Conservation (phyloP, 2,329 filamentous ascomycete species). For the Botrytis hyacinthi region DNA sequence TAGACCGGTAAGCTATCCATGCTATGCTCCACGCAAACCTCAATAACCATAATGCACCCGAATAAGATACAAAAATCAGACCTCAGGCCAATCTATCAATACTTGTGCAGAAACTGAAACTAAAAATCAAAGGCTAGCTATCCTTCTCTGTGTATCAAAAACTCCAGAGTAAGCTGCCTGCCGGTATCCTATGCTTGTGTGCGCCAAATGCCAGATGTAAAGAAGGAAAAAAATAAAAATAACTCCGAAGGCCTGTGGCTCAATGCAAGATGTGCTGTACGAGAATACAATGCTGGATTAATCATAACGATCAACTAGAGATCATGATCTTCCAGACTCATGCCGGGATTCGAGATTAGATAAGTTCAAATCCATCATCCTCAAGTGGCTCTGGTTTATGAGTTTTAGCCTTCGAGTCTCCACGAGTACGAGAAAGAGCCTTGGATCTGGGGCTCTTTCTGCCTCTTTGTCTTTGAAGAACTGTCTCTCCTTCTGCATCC, state of each 20-base stretch:
- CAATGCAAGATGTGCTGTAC: slow-evolving; percentile 2
- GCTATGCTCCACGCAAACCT: slow-evolving; percentile 5
- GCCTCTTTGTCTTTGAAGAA: slow-evolving; percentile 30
- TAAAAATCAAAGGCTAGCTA: slow-evolving; percentile 19
- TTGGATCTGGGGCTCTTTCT: slow-evolving; percentile 37
- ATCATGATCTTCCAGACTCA: not conserved
- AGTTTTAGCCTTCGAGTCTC: slow-evolving; percentile 9
- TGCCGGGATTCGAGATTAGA: slow-evolving; percentile 27
- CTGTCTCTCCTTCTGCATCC: slow-evolving; percentile 37
- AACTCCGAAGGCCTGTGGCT: not conserved
- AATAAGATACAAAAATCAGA: not conserved
- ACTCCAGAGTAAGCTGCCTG: slow-evolving; percentile 20
- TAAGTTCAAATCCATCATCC: slow-evolving; percentile 39
- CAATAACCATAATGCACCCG: slow-evolving; percentile 14
- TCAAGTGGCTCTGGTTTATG: slow-evolving; percentile 28
- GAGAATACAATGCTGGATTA: not conserved
- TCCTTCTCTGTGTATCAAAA: slow-evolving; percentile 18
- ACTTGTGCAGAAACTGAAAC: slow-evolving; percentile 6
- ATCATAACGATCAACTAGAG: not conserved
- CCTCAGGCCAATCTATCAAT: slow-evolving; percentile 3
- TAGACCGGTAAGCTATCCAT: slow-evolving; percentile 20
- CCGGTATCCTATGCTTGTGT: slow-evolving; percentile 7
- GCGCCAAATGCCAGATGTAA: slow-evolving; percentile 4
- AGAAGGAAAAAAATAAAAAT: not conserved
- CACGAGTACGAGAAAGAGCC: slow-evolving; percentile 15